Conservation (phyloP, 495 filamentous ascomycete genomes). For the Melanomma pulvis-pyrius region DNA sequence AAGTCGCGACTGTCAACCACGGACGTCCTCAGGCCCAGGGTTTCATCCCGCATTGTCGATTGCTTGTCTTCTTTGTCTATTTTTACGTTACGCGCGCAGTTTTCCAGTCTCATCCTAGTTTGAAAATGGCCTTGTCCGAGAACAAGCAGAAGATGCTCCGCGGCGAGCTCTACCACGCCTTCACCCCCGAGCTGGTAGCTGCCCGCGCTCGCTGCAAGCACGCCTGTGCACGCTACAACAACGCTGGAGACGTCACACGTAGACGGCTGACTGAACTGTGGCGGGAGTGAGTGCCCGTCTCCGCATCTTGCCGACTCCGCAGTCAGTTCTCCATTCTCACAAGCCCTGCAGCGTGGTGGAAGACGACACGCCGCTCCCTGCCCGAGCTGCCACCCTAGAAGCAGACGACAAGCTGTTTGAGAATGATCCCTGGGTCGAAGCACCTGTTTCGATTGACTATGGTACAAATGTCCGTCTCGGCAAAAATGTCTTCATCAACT, state of each 20-base stretch:
- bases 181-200: constrained; percentile 57
- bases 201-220: constrained; percentile 61
- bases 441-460: constrained; percentile 73
- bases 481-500: constrained; percentile 74
- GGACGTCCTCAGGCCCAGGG: background rate
- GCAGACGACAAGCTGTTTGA: constrained; percentile 64
- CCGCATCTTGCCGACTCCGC: background rate
- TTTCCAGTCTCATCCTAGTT: background rate
- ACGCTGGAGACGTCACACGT: constrained; percentile 58
- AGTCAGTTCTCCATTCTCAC: constrained; percentile 22
- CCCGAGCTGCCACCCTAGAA: constrained; percentile 52
- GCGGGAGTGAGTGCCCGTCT: constrained; percentile 62
- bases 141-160: constrained; percentile 45
- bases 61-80: background rate
- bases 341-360: constrained; percentile 54
- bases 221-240: constrained; percentile 67
- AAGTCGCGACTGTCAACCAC: background rate
- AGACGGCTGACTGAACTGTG: constrained; percentile 67
- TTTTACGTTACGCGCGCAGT: background rate
- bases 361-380: constrained; percentile 65
- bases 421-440: constrained; percentile 69
- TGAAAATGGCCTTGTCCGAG: constrained; percentile 42
- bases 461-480: constrained; percentile 73
- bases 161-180: constrained; percentile 54
- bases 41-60: background rate